Base-by-base conservation (phyloP, 257 asterid genomes). In the Marsdenia floribunda region DNA sequence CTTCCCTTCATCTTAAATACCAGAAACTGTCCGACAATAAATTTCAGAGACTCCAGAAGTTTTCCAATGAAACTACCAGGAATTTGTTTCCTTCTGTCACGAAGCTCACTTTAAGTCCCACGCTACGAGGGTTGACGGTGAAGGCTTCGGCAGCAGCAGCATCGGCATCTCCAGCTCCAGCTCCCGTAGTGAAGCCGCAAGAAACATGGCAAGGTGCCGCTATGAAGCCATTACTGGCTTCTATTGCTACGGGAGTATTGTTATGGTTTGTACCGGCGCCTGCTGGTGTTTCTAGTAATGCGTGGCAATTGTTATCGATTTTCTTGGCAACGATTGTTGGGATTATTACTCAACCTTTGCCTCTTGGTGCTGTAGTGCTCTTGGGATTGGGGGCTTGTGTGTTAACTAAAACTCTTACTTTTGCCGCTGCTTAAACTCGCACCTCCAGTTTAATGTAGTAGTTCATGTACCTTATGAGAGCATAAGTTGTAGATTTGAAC, bases 281-380 rank as follows among this genome's bases (percentile, higher is more conserved):
- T 12, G n/a, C 81, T 0, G 97, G 97, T 0, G 97, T 92, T 47
- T 83, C 97, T 6, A 80, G 87, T 16, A 83, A 67, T 58, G 97
- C 99, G 6, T 92, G 97, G 97, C 97, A 92, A 22, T 53, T 94
- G 65, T 83, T 94, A 49, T 85, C 99, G 24, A 94, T 94, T 26
- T 94, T 94, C 83, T 55, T 94, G 14, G 97, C 99, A 69, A 94
- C 99, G 70, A 92, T 94, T 14, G 92, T 94, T 2, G 99, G 99
- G 52, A 92, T 94, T 52, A 92, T 94, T 38, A 88, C 97, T 0
- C 99, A 94, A 46, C 99, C 99, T 7, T 54, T 94, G 81, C 99
- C 97, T 14, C 80, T 94, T 40, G 97, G 99, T 1, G 99, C 99
- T 69, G 97, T 94, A 42, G 97, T 97, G 3, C 68, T 94, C 21